phyloP scores from a whole-genome alignment of 2,329 filamentous ascomycete species.

The Cephalotrichum gorgonifer region DNA sequence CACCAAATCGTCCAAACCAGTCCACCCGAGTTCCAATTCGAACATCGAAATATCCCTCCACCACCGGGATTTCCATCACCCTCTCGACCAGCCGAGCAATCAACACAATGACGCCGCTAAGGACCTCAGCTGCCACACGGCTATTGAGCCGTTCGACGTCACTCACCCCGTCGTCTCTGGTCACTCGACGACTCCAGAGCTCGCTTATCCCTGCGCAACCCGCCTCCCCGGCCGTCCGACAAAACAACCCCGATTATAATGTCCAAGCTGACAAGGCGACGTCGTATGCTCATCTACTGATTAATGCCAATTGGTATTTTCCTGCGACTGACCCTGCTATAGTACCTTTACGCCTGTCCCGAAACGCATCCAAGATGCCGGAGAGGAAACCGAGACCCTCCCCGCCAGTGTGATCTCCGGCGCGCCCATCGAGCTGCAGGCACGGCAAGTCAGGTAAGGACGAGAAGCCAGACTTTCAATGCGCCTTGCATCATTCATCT shows the following conservation, averaged over 20 bases:
- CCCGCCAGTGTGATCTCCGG: conserved; percentile 83
- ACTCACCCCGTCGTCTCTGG: conserved; percentile 25
- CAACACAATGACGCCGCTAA: conserved; percentile 54
- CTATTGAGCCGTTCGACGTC: conserved; percentile 37
- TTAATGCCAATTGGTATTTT: neutral
- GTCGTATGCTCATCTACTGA: conserved; percentile 48
- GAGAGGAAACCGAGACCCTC: conserved; percentile 63
- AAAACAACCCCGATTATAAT: conserved; percentile 72
- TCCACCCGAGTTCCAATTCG: neutral
- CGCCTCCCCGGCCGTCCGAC: conserved; percentile 24
- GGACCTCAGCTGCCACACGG: conserved; percentile 41
- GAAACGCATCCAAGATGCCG: conserved; percentile 81
- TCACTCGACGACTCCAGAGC: conserved; percentile 41
- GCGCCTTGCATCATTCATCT: conserved; percentile 7
- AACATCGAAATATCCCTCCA: neutral
- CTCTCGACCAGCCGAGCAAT: conserved; percentile 5
- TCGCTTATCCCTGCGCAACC: conserved; percentile 30
- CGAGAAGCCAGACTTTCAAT: neutral
- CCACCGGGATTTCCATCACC: neutral
- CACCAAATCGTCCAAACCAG: neutral
- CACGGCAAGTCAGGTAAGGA: conserved; percentile 78
- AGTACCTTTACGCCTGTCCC: conserved; percentile 89
- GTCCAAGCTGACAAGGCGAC: conserved; percentile 78
- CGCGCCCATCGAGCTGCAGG: conserved; percentile 87
- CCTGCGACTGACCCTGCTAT: conserved; percentile 4